Evolutionary conservation across 352 stramenopile species (phyloP), one percentile per base, ranked within the genome.

Genomic region (Phytopythium helicoides): DNA sequence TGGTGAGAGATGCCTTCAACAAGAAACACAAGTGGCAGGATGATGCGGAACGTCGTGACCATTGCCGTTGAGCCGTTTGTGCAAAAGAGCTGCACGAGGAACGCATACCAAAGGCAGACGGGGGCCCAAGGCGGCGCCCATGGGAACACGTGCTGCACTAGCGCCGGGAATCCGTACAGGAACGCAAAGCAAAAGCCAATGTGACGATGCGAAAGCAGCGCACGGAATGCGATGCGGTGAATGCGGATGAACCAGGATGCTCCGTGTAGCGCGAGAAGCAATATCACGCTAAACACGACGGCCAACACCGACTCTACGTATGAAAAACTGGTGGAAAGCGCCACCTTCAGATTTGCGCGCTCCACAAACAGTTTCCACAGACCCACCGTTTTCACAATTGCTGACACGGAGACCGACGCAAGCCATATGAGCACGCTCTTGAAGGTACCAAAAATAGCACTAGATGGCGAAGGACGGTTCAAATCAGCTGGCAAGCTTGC

Each of bases 51-150:
- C 1, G 81, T 89, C 31, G 86, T 88, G 12, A 93, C 81, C 84
- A 94, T 96, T 1, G 86, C 82, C 1, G 83, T 87, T 10, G 86
- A 60, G 1, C 85, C 84, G 19, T 81, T 90, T 26, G 85, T 91
- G 48, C 85, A 94, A 49, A 94, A 94, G 10, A 95, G 61, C 52
- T 96, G 86, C 18, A 94, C 82, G 14, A 96, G 66, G 61, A 96
- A 96, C 15, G 86, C 85, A 45, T 96, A 96, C 86, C 86, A 96
- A 1, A 96, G 75, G 42, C 86, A 96, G 22, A 96, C 86, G 0
- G 86, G 84, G 0, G 82, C 86, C 86, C 86, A 96, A 45, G 86
- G 86, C 44, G 86, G 86, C 0, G 86, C 86, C 86, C 86, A 96
- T 16, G 86, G 81, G 46, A 96, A 89, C 23, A 94, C 79, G 49